Conservation (phyloP, 352 stramenopile species). For the Pythium monospermum region DNA sequence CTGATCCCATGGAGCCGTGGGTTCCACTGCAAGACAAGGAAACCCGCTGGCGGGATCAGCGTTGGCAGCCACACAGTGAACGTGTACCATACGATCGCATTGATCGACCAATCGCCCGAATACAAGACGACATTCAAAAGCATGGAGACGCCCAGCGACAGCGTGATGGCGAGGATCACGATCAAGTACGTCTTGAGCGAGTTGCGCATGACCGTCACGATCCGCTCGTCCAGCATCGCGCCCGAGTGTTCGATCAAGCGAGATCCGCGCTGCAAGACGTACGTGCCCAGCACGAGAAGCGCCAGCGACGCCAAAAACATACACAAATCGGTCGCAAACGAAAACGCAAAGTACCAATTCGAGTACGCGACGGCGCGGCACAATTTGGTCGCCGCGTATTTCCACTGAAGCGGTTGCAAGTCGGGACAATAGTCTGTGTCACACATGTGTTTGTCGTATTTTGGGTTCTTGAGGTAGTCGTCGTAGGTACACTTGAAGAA, state of each 20-base stretch:
- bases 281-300: conserved; percentile 60
- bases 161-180: conserved; percentile 68
- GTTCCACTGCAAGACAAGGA: conserved; percentile 86
- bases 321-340: conserved; percentile 45
- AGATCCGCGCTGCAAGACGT: conserved; percentile 64
- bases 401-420: conserved; percentile 77
- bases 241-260: conserved; percentile 70
- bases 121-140: conserved; percentile 68
- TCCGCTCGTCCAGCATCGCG: conserved; percentile 66
- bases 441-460: conserved; percentile 60
- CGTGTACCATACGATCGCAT: conserved; percentile 79
- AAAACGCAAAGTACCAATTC: conserved; percentile 50
- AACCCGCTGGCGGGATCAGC: conserved; percentile 58
- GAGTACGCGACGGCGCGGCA: conserved; percentile 67
- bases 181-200: conserved; percentile 74
- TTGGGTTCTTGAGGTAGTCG: conserved; percentile 83
- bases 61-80: conserved; percentile 86
- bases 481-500: conserved; percentile 86
- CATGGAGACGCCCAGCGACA: conserved; percentile 54
- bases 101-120: conserved; percentile 53
- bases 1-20: conserved; percentile 77
- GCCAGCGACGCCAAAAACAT: conserved; percentile 57
- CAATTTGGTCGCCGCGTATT: conserved; percentile 56
- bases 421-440: conserved; percentile 75
- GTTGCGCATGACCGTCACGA: conserved; percentile 69